Conservation (phyloP, 164 flowering plant genomes). For the Liriodendron chinense region DNA sequence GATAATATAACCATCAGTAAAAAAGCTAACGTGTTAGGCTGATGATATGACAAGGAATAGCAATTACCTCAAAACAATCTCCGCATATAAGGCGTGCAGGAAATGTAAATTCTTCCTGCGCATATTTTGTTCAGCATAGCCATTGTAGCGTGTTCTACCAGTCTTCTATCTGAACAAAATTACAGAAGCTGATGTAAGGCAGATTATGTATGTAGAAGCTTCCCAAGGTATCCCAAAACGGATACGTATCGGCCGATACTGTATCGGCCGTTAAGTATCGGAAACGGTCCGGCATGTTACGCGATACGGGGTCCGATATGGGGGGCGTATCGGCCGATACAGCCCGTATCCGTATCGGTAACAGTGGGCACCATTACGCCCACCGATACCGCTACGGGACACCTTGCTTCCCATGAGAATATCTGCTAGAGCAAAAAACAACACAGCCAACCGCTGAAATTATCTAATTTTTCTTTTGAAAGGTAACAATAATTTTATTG, state of each 20-base stretch:
- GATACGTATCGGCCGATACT: too few relatives aligned
- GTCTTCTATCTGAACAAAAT: conserved; percentile 72
- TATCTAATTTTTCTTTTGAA: background rate
- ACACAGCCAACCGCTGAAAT: background rate
- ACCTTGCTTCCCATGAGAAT: background rate
- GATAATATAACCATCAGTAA: background rate
- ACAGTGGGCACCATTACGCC: too few relatives aligned
- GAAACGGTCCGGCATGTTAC: too few relatives aligned
- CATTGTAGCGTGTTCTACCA: conserved; percentile 94
- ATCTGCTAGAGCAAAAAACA: background rate
- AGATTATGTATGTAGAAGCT: background rate
- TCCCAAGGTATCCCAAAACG: too few relatives aligned
- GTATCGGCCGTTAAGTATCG: too few relatives aligned
- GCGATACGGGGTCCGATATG: too few relatives aligned
- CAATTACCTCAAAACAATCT: conserved; percentile 83
- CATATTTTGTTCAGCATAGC: conserved; percentile 88
- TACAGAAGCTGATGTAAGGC: background rate
- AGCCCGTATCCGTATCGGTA: too few relatives aligned
- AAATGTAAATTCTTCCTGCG: conserved; percentile 86
- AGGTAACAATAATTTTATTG: too few relatives aligned
- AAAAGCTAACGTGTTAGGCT: background rate
- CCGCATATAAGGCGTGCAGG: conserved; percentile 95
- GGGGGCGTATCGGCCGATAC: too few relatives aligned
- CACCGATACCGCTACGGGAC: too few relatives aligned
- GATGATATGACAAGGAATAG: background rate